Base-by-base conservation (phyloP, 1,284 basidiomycete genomes). In the Ceratobasidium sp. region DNA sequence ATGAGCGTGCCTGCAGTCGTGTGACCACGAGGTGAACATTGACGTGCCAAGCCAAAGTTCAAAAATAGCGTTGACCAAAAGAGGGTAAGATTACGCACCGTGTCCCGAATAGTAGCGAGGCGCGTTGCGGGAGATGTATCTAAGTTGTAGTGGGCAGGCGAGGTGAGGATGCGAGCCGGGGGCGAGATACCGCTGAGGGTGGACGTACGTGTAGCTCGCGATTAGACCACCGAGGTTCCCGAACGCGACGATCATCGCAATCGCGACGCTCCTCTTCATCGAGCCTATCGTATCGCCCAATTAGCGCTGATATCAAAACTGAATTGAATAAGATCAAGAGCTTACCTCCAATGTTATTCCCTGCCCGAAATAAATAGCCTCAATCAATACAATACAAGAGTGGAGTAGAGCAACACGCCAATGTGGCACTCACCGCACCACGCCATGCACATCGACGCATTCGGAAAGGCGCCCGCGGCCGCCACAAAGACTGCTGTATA, bases 401-500 rank as follows among this genome's bases (percentile, higher is more conserved):
- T 26, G 26, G 32, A 35, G 28, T 23, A 47, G 41, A 46, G 28
- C 18, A 14, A 18, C 41, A 26, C 35, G 13, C 41, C 16, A 11
- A 21, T 23, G 23, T n/a, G 16, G 21, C 2, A 54, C 69, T 49
- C 4, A 72, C 69, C 69, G 32, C 77, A 79, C 80, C 80, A 82
- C 3, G 80, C 78, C 69, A 81, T 77, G 74, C 79, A 77, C 58
- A 81, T 72, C 32, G 81, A 79, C 50, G 80, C 79, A 13, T 80
- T 77, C 41, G 81, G 79, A 77, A 81, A 82, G 41, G 79, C 76
- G 30, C 82, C 82, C 21, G 77, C 73, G 21, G 81, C 80, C 41
- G 79, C 79, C 18, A 82, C 73, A 78, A 81, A 81, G 43, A 81
- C 76, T 8, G 78, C 82, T 41, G 77, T 74, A 76, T 81, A 82